Conservation (phyloP, 495 filamentous ascomycete species). For the Antarctomyces pellizariae region DNA sequence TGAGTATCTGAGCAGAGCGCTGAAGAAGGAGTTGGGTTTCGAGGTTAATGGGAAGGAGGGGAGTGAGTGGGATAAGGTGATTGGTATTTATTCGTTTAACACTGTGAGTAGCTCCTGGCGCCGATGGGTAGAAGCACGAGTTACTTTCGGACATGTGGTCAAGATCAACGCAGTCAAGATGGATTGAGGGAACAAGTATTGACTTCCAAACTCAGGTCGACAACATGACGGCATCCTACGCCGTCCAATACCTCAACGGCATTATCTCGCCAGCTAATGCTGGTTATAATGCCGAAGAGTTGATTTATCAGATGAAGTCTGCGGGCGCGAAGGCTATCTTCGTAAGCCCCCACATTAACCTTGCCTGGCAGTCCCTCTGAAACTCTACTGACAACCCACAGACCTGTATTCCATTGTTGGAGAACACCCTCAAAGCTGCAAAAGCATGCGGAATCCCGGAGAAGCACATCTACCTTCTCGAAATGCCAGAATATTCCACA, state of each 20-base stretch:
- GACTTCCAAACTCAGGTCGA: conserved; percentile 34
- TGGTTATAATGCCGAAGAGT: conserved; percentile 49
- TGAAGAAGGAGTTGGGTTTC: conserved; percentile 57
- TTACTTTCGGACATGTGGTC: background rate
- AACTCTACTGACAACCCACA: conserved; percentile 1
- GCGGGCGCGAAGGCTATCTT: conserved; percentile 57
- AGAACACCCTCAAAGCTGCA: conserved; percentile 45
- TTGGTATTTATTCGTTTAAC: conserved; percentile 57
- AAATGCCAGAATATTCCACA: conserved; percentile 30
- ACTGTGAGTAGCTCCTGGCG: conserved; percentile 28
- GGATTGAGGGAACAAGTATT: conserved; percentile 1
- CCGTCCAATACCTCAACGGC: conserved; percentile 52
- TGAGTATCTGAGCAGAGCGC: conserved; percentile 41
- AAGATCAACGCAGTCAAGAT: conserved; percentile 1
- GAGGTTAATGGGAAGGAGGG: conserved; percentile 47
- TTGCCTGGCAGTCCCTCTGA: background rate
- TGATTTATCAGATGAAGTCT: conserved; percentile 56
- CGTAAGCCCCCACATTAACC: conserved; percentile 20
- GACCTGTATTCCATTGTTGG: conserved; percentile 41
- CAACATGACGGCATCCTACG: conserved; percentile 51
- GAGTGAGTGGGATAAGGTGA: conserved; percentile 68
- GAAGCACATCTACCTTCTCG: conserved; percentile 51
- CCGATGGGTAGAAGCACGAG: background rate
- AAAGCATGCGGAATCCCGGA: conserved; percentile 41
- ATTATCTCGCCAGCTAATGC: conserved; percentile 66